These are phyloP conservation scores for Rhipidocladum racemiflorum DNA, from an alignment of 176 grass and related monocot genomes.

Conservation along the genomic window DNA sequence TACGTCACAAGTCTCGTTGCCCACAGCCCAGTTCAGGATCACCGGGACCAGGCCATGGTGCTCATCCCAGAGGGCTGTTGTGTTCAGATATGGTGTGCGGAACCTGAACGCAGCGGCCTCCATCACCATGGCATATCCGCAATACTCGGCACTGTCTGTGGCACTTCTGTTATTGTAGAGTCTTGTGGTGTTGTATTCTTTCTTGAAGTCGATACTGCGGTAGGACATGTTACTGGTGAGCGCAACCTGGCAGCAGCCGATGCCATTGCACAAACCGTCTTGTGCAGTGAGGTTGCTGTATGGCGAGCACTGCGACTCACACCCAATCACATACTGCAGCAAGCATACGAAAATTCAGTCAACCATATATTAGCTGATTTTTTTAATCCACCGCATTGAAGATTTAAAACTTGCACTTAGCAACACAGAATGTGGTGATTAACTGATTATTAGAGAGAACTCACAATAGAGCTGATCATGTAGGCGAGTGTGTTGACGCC, in stretches of 20 bases:
- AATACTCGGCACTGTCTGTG: background rate
- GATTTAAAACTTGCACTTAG: background rate
- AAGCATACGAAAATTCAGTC: background rate
- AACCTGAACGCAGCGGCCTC: background rate
- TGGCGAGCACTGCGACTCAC: background rate
- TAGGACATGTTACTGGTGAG: background rate
- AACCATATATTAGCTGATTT: background rate
- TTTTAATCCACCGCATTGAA: background rate
- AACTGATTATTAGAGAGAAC: background rate
- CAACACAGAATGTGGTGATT: background rate
- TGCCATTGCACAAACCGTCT: constrained; percentile 11
- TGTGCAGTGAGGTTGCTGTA: background rate
- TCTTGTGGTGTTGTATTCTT: background rate
- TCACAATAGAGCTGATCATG: background rate
- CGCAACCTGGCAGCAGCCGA: constrained; percentile 26
- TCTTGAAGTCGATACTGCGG: background rate
- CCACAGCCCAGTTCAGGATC: constrained; percentile 35
- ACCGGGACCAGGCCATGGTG: background rate
- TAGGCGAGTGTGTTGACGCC: constrained; percentile 15
- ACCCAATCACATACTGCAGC: constrained; percentile 10
- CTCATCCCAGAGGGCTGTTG: background rate
- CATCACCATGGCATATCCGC: constrained; percentile 13
- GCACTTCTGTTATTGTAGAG: background rate
- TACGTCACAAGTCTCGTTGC: constrained; percentile 14
- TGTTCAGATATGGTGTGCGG: constrained; percentile 3